Evolutionary conservation across 1,284 basidiomycete species (phyloP).

Genomic region (Ustilago sp.): DNA sequence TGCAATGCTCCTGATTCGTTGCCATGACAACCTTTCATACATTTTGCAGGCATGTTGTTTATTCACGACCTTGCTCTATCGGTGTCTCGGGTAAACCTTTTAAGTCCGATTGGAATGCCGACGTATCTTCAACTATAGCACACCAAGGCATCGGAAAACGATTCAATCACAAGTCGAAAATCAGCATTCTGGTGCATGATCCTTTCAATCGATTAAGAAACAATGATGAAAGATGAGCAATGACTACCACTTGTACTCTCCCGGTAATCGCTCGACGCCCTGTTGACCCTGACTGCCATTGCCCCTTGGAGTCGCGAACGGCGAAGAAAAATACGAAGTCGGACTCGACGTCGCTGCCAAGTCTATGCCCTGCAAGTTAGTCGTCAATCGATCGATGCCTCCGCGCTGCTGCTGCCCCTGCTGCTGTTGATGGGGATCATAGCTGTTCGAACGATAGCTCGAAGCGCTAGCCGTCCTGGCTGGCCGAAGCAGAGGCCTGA

Average conservation of each 20-base stretch:
- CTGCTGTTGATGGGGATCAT: slow-evolving; percentile 27
- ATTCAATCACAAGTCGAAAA: too few relatives aligned
- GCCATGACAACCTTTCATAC: too few relatives aligned
- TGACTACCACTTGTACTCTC: slow-evolving; percentile 47
- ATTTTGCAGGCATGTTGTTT: too few relatives aligned
- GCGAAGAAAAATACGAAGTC: slow-evolving; percentile 32
- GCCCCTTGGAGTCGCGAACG: slow-evolving; percentile 21
- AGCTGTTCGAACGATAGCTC: slow-evolving; percentile 32
- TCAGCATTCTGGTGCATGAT: background rate
- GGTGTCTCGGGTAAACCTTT: too few relatives aligned
- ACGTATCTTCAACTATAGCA: too few relatives aligned
- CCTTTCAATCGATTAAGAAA: background rate
- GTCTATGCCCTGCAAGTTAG: slow-evolving; percentile 23
- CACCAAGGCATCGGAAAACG: too few relatives aligned
- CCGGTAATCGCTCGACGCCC: slow-evolving; percentile 29
- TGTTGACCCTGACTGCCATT: slow-evolving; percentile 11
- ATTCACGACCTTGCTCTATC: too few relatives aligned
- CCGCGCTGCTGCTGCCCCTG: slow-evolving; percentile 9
- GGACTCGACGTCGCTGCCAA: slow-evolving; percentile 26
- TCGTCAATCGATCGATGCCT: slow-evolving; percentile 12
- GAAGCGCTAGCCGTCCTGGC: slow-evolving; percentile 52
- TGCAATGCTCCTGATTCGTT: too few relatives aligned
- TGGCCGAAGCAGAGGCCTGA: slow-evolving; percentile 47
- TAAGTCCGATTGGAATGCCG: too few relatives aligned
- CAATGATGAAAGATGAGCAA: background rate